Evolutionary conservation across 1,284 basidiomycete species (phyloP).

Genomic region (Rhizoctonia solani): DNA sequence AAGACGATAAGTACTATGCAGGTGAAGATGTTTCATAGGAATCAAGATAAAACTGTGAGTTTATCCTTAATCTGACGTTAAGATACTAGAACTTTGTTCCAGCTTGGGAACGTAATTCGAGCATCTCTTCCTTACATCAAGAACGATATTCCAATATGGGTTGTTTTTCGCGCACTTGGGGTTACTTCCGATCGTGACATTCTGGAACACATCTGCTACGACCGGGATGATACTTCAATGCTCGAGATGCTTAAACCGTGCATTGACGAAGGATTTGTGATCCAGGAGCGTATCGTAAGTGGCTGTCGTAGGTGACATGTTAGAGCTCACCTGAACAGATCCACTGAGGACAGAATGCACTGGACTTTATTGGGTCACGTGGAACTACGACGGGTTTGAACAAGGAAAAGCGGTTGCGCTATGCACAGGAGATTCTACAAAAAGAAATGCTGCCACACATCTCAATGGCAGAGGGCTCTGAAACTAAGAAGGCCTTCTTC

Average conservation of each 20-base stretch:
- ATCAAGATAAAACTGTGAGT: conserved; percentile 82
- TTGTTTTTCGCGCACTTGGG: conserved; percentile 97
- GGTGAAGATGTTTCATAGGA: conserved; percentile 94
- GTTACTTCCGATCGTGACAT: conserved; percentile 98
- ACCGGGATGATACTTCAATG: conserved; percentile 94
- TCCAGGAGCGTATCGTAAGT: conserved; percentile 90
- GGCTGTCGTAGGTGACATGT: not conserved
- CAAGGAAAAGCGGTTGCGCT: conserved; percentile 88
- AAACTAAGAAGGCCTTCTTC: conserved; percentile 99
- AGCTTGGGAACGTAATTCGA: conserved; percentile 94
- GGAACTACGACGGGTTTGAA: conserved; percentile 94
- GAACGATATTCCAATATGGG: conserved; percentile 98
- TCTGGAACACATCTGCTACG: conserved; percentile 97
- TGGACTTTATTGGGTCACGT: conserved; percentile 98
- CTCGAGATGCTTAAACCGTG: conserved; percentile 98
- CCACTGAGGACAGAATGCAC: conserved; percentile 58
- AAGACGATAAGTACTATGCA: conserved; percentile 99
- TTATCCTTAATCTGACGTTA: conserved; percentile 28
- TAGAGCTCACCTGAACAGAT: conserved; percentile 35
- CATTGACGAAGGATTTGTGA: conserved; percentile 98
- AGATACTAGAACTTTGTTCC: conserved; percentile 8
- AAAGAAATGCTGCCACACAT: conserved; percentile 99
- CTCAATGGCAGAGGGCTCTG: conserved; percentile 93
- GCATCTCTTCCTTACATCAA: conserved; percentile 98
- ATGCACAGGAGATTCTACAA: conserved; percentile 97